These are phyloP conservation scores for Phytophthora chlamydospora DNA, from an alignment of 352 stramenopile genomes.

Conservation along the genomic window DNA sequence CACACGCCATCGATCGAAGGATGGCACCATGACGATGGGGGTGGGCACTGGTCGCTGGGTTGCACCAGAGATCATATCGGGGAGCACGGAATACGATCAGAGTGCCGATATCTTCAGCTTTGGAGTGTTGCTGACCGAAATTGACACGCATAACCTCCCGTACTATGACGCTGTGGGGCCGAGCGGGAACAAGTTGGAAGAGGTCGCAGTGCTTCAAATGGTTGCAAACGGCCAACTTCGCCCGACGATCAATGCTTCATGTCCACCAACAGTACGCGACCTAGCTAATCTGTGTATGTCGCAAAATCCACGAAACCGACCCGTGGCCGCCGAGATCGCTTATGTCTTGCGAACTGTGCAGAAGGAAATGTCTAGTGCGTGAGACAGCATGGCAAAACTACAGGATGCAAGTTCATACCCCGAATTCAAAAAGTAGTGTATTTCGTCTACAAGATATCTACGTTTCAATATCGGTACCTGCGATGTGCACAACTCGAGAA, in stretches of 20 bases:
- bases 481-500: too few species aligned
- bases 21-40: constrained; percentile 45
- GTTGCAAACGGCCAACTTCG: constrained; percentile 40
- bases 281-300: constrained; percentile 49
- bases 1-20: constrained; percentile 21
- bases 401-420: too few species aligned
- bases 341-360: constrained; percentile 40
- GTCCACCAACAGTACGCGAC: constrained; percentile 32
- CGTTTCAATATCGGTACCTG: too few species aligned
- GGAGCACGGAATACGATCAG: constrained; percentile 56
- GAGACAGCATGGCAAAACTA: neutral
- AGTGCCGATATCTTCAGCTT: constrained; percentile 63
- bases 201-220: constrained; percentile 49
- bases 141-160: constrained; percentile 60
- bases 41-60: constrained; percentile 69
- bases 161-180: constrained; percentile 39
- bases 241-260: constrained; percentile 25
- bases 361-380: constrained; percentile 21
- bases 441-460: too few species aligned
- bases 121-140: constrained; percentile 62
- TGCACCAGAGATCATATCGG: constrained; percentile 65
- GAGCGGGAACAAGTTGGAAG: constrained; percentile 33
- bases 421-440: too few species aligned
- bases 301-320: constrained; percentile 35
- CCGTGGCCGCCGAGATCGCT: constrained; percentile 44